These are phyloP conservation scores for Irpex rosettiformis DNA, from an alignment of 1,284 basidiomycete genomes.

Conservation along the genomic window DNA sequence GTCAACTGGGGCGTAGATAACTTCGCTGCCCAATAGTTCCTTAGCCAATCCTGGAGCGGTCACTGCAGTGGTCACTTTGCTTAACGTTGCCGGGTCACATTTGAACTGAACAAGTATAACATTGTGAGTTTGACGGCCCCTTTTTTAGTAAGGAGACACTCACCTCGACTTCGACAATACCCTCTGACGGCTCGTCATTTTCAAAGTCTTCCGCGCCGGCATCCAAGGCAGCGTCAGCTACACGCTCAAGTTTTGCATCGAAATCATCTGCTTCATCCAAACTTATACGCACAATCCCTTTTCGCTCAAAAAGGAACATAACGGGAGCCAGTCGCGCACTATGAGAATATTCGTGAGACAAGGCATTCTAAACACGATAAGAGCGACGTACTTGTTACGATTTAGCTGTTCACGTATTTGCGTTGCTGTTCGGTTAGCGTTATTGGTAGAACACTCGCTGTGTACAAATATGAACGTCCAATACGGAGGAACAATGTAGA, in stretches of 20 bases:
- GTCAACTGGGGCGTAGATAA: conserved; percentile 54
- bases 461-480: conserved; percentile 15
- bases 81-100: conserved; percentile 47
- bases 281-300: conserved; percentile 61
- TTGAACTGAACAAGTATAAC: conserved; percentile 40
- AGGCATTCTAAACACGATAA: background rate
- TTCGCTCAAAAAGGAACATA: conserved; percentile 72
- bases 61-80: conserved; percentile 42
- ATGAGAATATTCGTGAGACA: background rate
- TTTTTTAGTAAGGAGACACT: too few relatives aligned
- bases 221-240: conserved; percentile 49
- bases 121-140: conserved; percentile 4
- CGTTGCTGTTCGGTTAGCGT: conserved; percentile 66
- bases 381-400: conserved; percentile 48
- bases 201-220: conserved; percentile 59
- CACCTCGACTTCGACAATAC: conserved; percentile 41
- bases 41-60: conserved; percentile 30
- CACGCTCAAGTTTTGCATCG: conserved; percentile 38
- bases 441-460: conserved; percentile 79
- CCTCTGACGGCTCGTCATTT: conserved; percentile 29
- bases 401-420: conserved; percentile 61
- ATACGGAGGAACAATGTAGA: background rate
- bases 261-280: conserved; percentile 44
- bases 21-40: conserved; percentile 51
- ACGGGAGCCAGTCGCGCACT: conserved; percentile 74